These are phyloP conservation scores for Aspergillus fumigatiaffinis DNA, from an alignment of 2,329 filamentous ascomycete genomes.

Conservation along the genomic window DNA sequence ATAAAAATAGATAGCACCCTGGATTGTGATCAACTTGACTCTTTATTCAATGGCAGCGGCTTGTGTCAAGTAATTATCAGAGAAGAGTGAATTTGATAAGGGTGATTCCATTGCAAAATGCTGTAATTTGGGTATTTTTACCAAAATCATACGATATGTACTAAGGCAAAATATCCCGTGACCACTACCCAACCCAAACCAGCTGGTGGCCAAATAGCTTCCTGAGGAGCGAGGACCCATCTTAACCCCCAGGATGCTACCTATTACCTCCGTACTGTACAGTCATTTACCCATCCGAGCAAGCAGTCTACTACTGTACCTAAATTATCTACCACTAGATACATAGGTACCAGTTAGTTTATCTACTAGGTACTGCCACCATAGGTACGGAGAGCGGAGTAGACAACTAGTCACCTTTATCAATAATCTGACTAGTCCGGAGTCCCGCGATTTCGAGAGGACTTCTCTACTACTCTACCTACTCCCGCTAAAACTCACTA, in stretches of 20 bases:
- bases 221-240: too few relatives aligned
- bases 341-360: background rate
- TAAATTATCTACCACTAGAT: background rate
- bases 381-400: background rate
- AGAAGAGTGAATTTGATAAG: background rate
- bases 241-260: background rate
- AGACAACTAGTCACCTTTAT: background rate
- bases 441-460: background rate
- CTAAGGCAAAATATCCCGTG: background rate
- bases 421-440: background rate
- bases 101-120: background rate
- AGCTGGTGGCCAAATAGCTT: background rate
- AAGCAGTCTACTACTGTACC: background rate
- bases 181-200: background rate
- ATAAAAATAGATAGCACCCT: background rate
- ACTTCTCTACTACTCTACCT: background rate
- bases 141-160: background rate
- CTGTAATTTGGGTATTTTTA: background rate
- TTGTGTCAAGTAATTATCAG: background rate
- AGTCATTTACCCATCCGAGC: background rate
- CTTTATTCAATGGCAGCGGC: background rate
- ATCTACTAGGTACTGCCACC: background rate
- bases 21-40: background rate
- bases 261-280: too few relatives aligned
- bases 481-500: constrained; percentile 8